A percentile compares a stretch with the other conserved stretches of the same genome.
Evolutionary conservation across 768 basidiomycete species (phyloP).

Genomic region (Panaeolus cyanescens): DNA sequence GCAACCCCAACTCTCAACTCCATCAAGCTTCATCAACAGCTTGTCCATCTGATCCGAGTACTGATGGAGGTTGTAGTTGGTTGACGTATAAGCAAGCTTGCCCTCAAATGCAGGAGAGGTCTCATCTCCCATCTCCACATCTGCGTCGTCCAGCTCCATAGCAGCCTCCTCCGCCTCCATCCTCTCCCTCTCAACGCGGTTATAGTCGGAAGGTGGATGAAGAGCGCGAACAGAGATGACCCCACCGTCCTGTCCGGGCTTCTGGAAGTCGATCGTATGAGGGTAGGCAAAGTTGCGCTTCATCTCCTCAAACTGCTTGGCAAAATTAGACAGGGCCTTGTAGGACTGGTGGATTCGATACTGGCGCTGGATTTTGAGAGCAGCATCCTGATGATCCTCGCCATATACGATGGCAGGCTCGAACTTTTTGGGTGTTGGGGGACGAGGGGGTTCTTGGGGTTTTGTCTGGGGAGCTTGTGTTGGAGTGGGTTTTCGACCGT

Average conservation of each 20-base stretch:
- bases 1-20: slow-evolving; percentile 65
- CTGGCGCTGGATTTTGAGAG: slow-evolving; percentile 46
- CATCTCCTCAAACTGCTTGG: slow-evolving; percentile 44
- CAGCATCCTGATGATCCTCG: slow-evolving; percentile 40
- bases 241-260: slow-evolving; percentile 27
- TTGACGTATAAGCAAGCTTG: slow-evolving; percentile 62
- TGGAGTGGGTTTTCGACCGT: slow-evolving; percentile 8
- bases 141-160: slow-evolving; percentile 8
- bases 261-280: slow-evolving; percentile 48
- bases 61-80: slow-evolving; percentile 60
- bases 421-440: slow-evolving; percentile 15
- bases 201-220: slow-evolving; percentile 18
- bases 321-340: slow-evolving; percentile 37
- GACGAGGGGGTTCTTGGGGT: slow-evolving; percentile 7
- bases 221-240: slow-evolving; percentile 26
- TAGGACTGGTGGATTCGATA: slow-evolving; percentile 48
- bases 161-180: not conserved
- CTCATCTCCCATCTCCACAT: slow-evolving; percentile 20
- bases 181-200: not conserved
- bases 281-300: slow-evolving; percentile 46
- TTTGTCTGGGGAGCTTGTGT: slow-evolving; percentile 7
- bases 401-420: slow-evolving; percentile 12
- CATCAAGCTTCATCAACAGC: slow-evolving; percentile 68
- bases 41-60: slow-evolving; percentile 66
- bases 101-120: slow-evolving; percentile 8